phyloP scores from a whole-genome alignment of 2,329 filamentous ascomycete genomes.

The Paraphaeosphaeria minitans region DNA sequence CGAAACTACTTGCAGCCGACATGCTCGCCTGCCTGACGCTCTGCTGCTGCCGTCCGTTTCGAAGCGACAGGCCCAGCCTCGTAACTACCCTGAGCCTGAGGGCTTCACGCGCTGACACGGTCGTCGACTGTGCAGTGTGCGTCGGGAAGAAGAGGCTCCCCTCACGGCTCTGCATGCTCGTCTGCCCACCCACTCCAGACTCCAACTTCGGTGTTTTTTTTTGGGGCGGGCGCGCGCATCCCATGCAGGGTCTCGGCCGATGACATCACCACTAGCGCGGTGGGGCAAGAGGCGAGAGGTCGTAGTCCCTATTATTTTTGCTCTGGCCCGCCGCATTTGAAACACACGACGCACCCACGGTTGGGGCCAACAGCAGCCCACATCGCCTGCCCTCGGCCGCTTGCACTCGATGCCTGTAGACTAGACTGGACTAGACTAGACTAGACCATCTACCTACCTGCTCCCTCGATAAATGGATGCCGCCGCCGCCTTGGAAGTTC shows the following conservation, averaged over 20 bases:
- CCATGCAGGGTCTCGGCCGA: constrained; percentile 8
- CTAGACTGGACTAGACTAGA: no score
- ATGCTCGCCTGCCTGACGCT: not conserved
- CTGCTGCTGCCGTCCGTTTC: not conserved
- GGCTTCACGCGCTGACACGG: constrained; percentile 4
- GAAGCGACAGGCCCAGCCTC: not conserved
- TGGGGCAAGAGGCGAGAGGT: not conserved
- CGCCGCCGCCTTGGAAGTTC: no score
- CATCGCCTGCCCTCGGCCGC: not conserved
- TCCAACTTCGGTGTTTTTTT: not conserved
- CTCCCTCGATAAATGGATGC: no score
- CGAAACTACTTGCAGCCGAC: not conserved
- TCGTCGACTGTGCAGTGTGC: not conserved
- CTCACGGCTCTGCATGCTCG: not conserved
- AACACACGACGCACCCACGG: not conserved
- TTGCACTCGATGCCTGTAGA: not conserved
- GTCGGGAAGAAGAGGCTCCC: not conserved
- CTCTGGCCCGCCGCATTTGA: not conserved
- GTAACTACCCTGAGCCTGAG: not conserved
- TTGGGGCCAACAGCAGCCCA: not conserved
- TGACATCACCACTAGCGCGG: constrained; percentile 1
- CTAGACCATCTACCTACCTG: no score
- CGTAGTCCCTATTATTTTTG: no score
- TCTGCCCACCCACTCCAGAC: not conserved
- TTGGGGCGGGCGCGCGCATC: not conserved